A percentile compares a stretch with the other conserved stretches of the same genome.
Conservation (phyloP, 192 early-diverging fungal species). For the Dissophora ornata region DNA sequence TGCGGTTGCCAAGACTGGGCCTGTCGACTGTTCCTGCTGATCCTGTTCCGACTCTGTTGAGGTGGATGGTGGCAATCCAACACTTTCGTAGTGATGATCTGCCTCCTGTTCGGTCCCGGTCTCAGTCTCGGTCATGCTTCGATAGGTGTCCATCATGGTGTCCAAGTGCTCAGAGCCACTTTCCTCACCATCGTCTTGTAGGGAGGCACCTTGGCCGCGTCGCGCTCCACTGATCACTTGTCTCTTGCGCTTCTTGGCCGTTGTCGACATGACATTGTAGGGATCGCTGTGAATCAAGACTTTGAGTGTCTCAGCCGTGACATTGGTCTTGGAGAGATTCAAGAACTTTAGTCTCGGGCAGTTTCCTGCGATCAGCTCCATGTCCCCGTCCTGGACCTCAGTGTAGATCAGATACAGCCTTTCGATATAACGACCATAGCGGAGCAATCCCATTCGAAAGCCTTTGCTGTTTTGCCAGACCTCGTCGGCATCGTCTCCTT, state of each 20-base stretch:
- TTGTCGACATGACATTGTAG: not conserved
- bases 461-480: conserved; percentile 28
- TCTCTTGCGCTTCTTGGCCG: not conserved
- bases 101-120: conserved; percentile 28
- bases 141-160: conserved; percentile 18
- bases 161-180: too few species aligned
- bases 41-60: conserved; percentile 38
- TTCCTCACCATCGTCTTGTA: not conserved
- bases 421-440: conserved; percentile 23
- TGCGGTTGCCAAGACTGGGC: not conserved
- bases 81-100: conserved; percentile 23
- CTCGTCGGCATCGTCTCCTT: not conserved
- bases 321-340: conserved; percentile 22
- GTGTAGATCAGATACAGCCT: not conserved
- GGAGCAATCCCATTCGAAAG: conserved; percentile 28
- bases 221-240: not conserved
- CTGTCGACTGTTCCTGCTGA: conserved; percentile 2
- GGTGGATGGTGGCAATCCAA: conserved; percentile 8
- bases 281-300: conserved; percentile 43
- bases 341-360: conserved; percentile 14
- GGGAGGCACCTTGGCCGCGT: not conserved
- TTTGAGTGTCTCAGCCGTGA: conserved; percentile 25
- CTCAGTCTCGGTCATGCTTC: conserved; percentile 39
- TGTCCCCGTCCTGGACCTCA: conserved; percentile 27
- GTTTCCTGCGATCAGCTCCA: conserved; percentile 38